These are phyloP conservation scores for Candida dajiaensis DNA, from an alignment of 805 yeast species.

Conservation along the genomic window DNA sequence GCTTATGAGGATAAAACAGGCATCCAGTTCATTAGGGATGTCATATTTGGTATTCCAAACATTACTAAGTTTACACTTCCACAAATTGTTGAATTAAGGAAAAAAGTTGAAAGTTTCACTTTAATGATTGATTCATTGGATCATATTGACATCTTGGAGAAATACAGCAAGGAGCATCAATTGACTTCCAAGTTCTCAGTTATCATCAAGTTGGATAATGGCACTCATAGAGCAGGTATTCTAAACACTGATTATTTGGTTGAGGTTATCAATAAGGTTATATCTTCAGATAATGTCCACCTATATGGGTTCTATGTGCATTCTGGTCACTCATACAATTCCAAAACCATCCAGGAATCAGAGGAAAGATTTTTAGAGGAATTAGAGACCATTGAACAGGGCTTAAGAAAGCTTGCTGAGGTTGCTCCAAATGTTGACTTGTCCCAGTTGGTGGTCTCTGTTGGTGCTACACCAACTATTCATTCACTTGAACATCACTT, in stretches of 20 bases:
- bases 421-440: constrained; percentile 33
- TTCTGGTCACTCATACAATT: constrained; percentile 69
- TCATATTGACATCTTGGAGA: constrained; percentile 45
- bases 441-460: constrained; percentile 46
- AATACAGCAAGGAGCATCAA: constrained; percentile 27
- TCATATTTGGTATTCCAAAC: constrained; percentile 56
- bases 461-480: constrained; percentile 81
- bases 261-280: constrained; percentile 29
- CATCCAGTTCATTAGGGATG: constrained; percentile 33
- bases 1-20: constrained; percentile 24
- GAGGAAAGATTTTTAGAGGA: constrained; percentile 47
- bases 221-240: constrained; percentile 66
- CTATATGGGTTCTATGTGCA: constrained; percentile 72
- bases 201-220: constrained; percentile 65
- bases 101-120: constrained; percentile 38
- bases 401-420: constrained; percentile 33
- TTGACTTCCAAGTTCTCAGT: constrained; percentile 46
- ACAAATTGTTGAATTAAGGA: constrained; percentile 41
- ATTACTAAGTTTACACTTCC: constrained; percentile 40
- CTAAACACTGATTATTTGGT: constrained; percentile 29
- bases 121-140: constrained; percentile 56
- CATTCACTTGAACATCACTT: constrained; percentile 42
- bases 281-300: constrained; percentile 29
- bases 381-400: constrained; percentile 48
- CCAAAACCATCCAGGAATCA: constrained; percentile 41